These are phyloP conservation scores for Glonium stellatum DNA, from an alignment of 495 filamentous ascomycete species.

Conservation along the genomic window DNA sequence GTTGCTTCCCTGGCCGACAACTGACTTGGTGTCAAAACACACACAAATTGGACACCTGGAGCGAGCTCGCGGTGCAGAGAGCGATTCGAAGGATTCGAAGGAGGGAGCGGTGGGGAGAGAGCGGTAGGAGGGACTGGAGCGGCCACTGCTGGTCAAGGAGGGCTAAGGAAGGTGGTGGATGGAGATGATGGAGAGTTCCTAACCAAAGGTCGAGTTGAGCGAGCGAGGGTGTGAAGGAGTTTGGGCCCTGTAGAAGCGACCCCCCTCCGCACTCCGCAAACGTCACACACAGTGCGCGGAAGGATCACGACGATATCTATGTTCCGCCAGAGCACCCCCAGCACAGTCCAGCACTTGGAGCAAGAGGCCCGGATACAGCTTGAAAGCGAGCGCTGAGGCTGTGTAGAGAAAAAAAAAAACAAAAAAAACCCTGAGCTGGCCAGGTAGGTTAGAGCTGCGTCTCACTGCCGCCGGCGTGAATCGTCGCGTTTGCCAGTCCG, in stretches of 20 bases:
- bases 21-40: neutral
- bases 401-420: neutral
- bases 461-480: constrained; percentile 1
- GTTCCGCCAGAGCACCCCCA: neutral
- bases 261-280: constrained; percentile 4
- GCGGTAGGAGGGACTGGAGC: constrained; percentile 24
- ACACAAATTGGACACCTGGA: neutral
- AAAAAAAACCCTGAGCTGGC: no score
- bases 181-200: constrained; percentile 1
- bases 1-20: constrained; percentile 3
- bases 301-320: neutral
- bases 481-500: neutral
- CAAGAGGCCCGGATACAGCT: neutral
- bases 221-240: constrained; percentile 3
- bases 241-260: constrained; percentile 5
- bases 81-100: constrained; percentile 22
- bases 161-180: constrained; percentile 3
- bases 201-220: neutral
- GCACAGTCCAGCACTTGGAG: no score
- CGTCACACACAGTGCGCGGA: neutral
- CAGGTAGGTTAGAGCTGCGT: neutral
- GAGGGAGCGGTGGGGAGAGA: constrained; percentile 30
- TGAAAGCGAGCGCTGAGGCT: constrained; percentile 10
- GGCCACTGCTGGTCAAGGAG: constrained; percentile 6
- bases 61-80: constrained; percentile 8